Evolutionary conservation across 1,284 basidiomycete species (phyloP), one percentile per base, ranked within the genome.

Genomic region (Ustilago shanxiensis): DNA sequence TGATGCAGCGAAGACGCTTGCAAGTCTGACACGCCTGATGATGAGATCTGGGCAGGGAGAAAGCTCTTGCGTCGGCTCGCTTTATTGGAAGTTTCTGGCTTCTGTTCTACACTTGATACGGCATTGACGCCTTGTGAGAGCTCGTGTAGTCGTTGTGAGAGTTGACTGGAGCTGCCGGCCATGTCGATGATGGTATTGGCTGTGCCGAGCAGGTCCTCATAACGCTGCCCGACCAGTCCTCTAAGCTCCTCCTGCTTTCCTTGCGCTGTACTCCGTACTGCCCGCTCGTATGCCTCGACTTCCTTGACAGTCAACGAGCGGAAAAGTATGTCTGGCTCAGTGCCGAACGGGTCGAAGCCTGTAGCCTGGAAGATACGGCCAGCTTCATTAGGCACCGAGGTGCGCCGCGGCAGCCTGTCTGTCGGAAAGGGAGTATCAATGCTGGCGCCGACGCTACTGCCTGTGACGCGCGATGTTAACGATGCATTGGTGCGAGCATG

Each of bases 111-210:
- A 8, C 41, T 31, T 16, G 55, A 54, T 9, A 71, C 75, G 14
- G 50, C 41, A 10, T 52, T 53, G 39, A 73, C 53, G 31, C 65
- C 64, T 37, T 59, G 31, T 3, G 65, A 60, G 2, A 82, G 70
- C 22, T 65, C 33, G 1, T 60, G 24, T 16, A 83, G 69, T 31
- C 72, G 54, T 11, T 64, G 35, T 26, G 67, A 66, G 39, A 83
- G 73, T 24, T 74, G 64, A 6, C 49, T 45, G 5, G 81, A 71
- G 55, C 73, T 76, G 16, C 53, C 49, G 16, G 76, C 71, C 78
- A 84, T 84, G 54, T 74, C 71, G 35, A 81, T 77, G 63, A 84
- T 77, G 24, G 81, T 77, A 49, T 72, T 75, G 39, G 82, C 80
- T 18, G 82, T 77, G 47, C 69, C 69, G 13, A 84, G 72, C 49